Conservation (phyloP, 73 alveolate genomes). For the Blepharisma japonicum region DNA sequence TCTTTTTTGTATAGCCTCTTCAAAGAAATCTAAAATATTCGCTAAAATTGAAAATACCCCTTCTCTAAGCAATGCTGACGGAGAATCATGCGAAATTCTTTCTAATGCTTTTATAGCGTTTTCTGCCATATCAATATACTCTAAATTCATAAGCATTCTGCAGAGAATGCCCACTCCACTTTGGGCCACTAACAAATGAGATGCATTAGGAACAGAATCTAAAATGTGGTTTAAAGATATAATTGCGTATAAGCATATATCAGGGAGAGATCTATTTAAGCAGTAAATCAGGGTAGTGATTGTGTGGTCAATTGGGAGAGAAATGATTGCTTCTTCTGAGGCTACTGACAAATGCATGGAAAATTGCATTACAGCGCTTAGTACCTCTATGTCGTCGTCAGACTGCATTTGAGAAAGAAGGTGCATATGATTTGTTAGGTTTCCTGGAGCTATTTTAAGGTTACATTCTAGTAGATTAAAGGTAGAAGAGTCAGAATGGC, state of each 20-base stretch:
- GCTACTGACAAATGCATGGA: slow-evolving; percentile 21
- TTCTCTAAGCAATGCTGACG: slow-evolving; percentile 47
- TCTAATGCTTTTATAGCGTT: slow-evolving; percentile 56
- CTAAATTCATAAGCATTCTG: slow-evolving; percentile 45
- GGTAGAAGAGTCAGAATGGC: no score
- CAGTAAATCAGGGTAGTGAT: slow-evolving; percentile 21
- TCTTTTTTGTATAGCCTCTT: slow-evolving; percentile 36
- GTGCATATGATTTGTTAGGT: no score
- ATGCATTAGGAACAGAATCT: not conserved
- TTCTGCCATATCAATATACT: slow-evolving; percentile 60
- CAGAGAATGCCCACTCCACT: slow-evolving; percentile 41
- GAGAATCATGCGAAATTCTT: slow-evolving; percentile 50
- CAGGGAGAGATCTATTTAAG: slow-evolving; percentile 21
- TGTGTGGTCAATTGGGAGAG: slow-evolving; percentile 10
- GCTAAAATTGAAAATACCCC: slow-evolving; percentile 36
- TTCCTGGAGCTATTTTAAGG: no score
- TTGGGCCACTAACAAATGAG: slow-evolving; percentile 29
- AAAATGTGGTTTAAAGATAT: not conserved
- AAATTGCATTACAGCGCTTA: not conserved
- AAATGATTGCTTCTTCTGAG: slow-evolving; percentile 8
- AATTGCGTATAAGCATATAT: not conserved
- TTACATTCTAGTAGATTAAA: no score
- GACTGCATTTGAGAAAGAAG: not conserved
- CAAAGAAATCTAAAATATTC: slow-evolving; percentile 61
- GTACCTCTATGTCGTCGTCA: slow-evolving; percentile 26